These are phyloP conservation scores for Ophiostoma perfectum DNA, from an alignment of 2,329 filamentous ascomycete genomes.

Conservation along the genomic window DNA sequence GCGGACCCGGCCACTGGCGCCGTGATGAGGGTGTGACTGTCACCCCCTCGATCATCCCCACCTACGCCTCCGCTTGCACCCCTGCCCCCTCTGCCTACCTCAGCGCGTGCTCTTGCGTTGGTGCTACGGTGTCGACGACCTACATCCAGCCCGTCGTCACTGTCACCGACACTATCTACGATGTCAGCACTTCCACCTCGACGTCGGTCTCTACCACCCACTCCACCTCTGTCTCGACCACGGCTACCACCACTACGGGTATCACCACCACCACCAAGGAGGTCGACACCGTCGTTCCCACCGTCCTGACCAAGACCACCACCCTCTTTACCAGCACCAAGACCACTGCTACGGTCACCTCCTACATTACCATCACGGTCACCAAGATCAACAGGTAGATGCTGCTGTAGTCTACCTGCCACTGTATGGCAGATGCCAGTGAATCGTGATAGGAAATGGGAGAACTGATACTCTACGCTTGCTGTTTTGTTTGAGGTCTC, in stretches of 20 bases:
- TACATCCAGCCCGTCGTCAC: conserved; percentile 6
- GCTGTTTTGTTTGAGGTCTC: not conserved
- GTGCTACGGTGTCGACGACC: not conserved
- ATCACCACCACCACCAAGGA: not conserved
- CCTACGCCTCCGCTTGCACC: conserved; percentile 15
- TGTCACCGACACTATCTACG: not conserved
- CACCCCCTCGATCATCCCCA: conserved; percentile 1
- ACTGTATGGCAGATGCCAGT: no score
- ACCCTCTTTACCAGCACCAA: not conserved
- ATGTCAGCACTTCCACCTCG: not conserved
- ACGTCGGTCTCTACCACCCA: not conserved
- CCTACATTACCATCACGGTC: not conserved
- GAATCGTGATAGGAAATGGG: no score
- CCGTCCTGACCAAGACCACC: not conserved
- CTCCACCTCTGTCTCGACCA: not conserved
- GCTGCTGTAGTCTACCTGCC: not conserved
- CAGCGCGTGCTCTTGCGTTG: conserved; percentile 17
- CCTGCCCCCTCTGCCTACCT: not conserved
- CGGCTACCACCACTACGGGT: not conserved
- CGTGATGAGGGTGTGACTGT: not conserved
- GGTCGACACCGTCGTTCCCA: not conserved
- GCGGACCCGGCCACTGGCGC: not conserved
- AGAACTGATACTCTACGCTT: no score
- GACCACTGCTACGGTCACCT: not conserved
- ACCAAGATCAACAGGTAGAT: not conserved